Base-by-base conservation (phyloP, 192 early-diverging fungal genomes). In the Coemansia sp. region DNA sequence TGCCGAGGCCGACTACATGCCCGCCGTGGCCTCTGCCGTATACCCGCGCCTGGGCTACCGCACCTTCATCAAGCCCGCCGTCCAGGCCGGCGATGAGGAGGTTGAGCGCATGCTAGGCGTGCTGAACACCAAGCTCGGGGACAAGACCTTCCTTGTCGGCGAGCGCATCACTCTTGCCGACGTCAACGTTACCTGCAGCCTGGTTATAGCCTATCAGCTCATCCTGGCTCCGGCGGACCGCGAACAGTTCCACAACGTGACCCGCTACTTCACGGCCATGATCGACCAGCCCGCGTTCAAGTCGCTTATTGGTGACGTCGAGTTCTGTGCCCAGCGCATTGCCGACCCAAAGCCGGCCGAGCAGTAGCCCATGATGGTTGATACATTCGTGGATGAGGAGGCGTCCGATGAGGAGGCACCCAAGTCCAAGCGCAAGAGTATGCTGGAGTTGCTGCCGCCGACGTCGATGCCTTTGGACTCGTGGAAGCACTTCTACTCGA, bases 401-500 rank as follows among this genome's bases (percentile, higher is more conserved):
- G 82, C 80, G 34, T 76, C 77, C 31, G 63, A 81, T 43, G 76
- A 78, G 43, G 65, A 66, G 29, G 60, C 68, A 54, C 84, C 85
- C 49, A 80, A 71, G 48, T 89, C 91, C 63, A 91, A 92, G 82
- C 81, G 79, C 64, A 91, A 94, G 85, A 89, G 84, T 81, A 81
- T 83, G 60, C 75, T 92, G 49, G 90, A 93, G 62, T 73, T 85
- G 53, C 78, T 92, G 52, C 91, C 90, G 54, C 80, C 82, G 43
- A 82, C 87, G 61, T 58, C 73, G 52, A 85, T 95, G 75, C 66
- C 78, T 60, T 58, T 95, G 38, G 91, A 95, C 47, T 85, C 86
- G 52, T 95, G 92, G 91, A 95, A 95, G 80, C 85, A 90, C 46
- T 82, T 88, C 76, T 95, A 95, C 83, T 93, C 91, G 38, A 95